Evolutionary conservation across 2,329 filamentous ascomycete genomes (phyloP).

Genomic region (Xylariaceae sp.): DNA sequence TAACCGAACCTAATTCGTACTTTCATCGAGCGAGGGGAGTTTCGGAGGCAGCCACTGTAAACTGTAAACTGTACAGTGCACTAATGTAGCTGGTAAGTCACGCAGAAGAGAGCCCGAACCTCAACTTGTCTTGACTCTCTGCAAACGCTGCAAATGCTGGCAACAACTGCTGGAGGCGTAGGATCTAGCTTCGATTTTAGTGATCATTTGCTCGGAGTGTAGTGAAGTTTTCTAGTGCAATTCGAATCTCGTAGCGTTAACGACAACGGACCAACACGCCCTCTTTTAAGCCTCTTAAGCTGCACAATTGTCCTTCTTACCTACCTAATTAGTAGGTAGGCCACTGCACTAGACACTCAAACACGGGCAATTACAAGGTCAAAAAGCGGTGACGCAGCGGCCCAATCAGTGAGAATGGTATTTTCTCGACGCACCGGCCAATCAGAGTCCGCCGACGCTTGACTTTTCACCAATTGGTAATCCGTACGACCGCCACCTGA

Average conservation of each 20-base stretch:
- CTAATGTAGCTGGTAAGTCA: too few species aligned
- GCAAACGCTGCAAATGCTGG: too few species aligned
- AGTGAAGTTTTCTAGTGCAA: not conserved
- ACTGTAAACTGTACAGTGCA: too few species aligned
- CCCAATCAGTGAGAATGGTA: conserved; percentile 14
- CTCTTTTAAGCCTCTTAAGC: not conserved
- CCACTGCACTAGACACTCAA: not conserved
- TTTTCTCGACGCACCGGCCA: conserved; percentile 16
- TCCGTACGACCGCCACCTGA: not conserved
- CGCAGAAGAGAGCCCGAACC: too few species aligned
- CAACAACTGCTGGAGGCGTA: not conserved
- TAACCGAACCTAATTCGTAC: too few species aligned
- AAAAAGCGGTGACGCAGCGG: conserved; percentile 30
- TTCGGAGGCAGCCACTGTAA: too few species aligned
- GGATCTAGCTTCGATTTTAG: not conserved
- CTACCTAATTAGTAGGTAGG: conserved; percentile 9
- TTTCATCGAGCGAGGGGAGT: too few species aligned
- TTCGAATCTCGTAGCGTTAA: not conserved
- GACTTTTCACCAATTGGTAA: too few species aligned
- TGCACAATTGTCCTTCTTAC: not conserved
- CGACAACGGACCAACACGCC: not conserved
- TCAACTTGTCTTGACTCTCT: too few species aligned
- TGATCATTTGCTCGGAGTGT: not conserved
- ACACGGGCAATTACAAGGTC: conserved; percentile 7
- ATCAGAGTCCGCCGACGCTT: conserved; percentile 18